These are phyloP conservation scores for Trichophyton mentagrophytes DNA, from an alignment of 2,329 filamentous ascomycete genomes.

Conservation along the genomic window DNA sequence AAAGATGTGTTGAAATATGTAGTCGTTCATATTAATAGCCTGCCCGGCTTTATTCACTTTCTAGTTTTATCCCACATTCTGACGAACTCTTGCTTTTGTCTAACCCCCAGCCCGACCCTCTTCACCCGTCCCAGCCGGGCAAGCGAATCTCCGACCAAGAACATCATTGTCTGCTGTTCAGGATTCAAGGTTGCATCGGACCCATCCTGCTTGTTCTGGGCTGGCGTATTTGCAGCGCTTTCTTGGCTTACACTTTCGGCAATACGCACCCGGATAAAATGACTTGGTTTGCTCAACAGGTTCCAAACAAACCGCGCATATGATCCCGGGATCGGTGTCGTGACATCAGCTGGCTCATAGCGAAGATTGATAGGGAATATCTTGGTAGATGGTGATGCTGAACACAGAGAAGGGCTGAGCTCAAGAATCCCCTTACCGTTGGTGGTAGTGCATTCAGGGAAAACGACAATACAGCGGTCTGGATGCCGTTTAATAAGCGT, in stretches of 20 bases:
- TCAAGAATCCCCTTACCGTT: constrained; percentile 85
- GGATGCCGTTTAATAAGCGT: constrained; percentile 57
- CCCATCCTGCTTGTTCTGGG: constrained; percentile 17
- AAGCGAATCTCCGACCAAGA: constrained; percentile 70
- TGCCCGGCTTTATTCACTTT: not conserved
- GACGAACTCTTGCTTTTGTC: constrained; percentile 74
- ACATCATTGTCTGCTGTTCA: constrained; percentile 59
- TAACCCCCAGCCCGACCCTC: constrained; percentile 69
- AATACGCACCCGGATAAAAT: constrained; percentile 81
- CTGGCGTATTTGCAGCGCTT: constrained; percentile 43
- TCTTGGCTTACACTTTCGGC: constrained; percentile 51
- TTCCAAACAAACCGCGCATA: constrained; percentile 72
- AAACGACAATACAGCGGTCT: constrained; percentile 65
- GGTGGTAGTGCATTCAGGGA: constrained; percentile 87
- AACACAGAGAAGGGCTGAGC: constrained; percentile 63
- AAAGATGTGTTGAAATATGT: not conserved
- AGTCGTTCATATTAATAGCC: not conserved
- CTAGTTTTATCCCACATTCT: constrained; percentile 44
- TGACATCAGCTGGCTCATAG: constrained; percentile 79
- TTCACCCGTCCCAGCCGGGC: constrained; percentile 81
- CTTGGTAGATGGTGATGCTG: constrained; percentile 51
- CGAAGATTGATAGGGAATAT: constrained; percentile 86
- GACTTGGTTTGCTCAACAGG: constrained; percentile 69
- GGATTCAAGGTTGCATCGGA: constrained; percentile 24
- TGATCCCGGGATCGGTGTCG: constrained; percentile 69